Percentiles rank a stretch among this genome's conserved stretches.
Conservation (phyloP, 2,329 filamentous ascomycete genomes). For the Talaromyces sp. region DNA sequence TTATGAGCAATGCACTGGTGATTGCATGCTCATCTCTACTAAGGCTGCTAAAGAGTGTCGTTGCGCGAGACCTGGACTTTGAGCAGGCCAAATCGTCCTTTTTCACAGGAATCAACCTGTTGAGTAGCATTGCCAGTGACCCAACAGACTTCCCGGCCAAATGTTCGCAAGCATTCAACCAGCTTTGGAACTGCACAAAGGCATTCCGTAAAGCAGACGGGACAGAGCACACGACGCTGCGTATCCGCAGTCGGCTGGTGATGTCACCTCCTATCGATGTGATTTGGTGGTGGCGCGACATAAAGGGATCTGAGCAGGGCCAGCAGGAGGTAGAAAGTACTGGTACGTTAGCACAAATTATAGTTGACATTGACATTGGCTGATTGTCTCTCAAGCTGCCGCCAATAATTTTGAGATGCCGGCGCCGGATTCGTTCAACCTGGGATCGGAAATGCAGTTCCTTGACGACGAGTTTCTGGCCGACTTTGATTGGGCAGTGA, state of each 20-base stretch:
- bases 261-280: constrained; percentile 33
- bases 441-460: constrained; percentile 9
- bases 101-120: constrained; percentile 32
- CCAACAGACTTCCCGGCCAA: constrained; percentile 30
- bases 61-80: constrained; percentile 25
- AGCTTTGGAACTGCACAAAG: constrained; percentile 36
- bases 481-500: constrained; percentile 34
- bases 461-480: constrained; percentile 33
- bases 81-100: constrained; percentile 28
- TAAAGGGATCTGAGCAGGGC: constrained; percentile 24
- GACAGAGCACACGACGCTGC: constrained; percentile 25
- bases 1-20: constrained; percentile 24
- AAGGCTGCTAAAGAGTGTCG: constrained; percentile 33
- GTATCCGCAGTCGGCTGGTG: constrained; percentile 34
- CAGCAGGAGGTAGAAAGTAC: background rate
- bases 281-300: constrained; percentile 41
- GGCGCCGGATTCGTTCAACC: constrained; percentile 3
- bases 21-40: constrained; percentile 27
- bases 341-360: constrained; percentile 5
- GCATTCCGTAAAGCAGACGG: constrained; percentile 36
- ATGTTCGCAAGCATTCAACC: constrained; percentile 27
- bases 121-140: constrained; percentile 32
- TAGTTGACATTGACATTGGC: background rate
- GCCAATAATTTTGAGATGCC: background rate
- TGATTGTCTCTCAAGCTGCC: background rate